Percentiles rank a stretch among this genome's conserved stretches.
Conservation (phyloP, 345 rosid genomes). For the Gossypium anomalum region DNA sequence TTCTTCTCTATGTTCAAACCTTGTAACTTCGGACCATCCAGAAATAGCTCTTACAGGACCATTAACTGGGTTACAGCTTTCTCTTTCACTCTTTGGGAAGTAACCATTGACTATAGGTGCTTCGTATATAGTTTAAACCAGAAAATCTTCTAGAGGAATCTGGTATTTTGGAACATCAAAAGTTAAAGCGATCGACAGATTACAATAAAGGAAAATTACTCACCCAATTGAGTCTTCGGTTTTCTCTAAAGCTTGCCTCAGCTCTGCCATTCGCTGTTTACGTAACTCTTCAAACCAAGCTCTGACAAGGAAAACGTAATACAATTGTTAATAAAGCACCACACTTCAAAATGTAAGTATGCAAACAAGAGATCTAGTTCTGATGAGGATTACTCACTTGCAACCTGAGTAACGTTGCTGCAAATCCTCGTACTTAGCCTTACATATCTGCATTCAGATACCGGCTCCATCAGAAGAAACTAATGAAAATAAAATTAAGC, state of each 20-base stretch:
- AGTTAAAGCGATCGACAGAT: background rate
- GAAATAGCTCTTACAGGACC: background rate
- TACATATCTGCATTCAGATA: conserved; percentile 52
- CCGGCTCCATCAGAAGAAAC: conserved; percentile 1
- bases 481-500: background rate
- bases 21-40: background rate
- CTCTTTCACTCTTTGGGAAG: too few relatives aligned
- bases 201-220: conserved; percentile 22
- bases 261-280: conserved; percentile 66
- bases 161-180: background rate
- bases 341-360: background rate
- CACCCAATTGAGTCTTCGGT: conserved; percentile 82
- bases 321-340: background rate
- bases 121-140: background rate
- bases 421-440: conserved; percentile 74
- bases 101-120: too few relatives aligned
- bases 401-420: conserved; percentile 55
- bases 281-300: conserved; percentile 74
- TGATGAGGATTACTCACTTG: conserved; percentile 45
- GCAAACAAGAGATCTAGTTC: background rate
- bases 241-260: conserved; percentile 55
- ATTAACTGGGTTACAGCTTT: background rate
- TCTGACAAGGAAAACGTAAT: conserved; percentile 30
- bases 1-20: background rate
- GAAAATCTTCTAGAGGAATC: background rate